Base-by-base conservation (phyloP, 352 stramenopile species). In the Pythium plurisporium region DNA sequence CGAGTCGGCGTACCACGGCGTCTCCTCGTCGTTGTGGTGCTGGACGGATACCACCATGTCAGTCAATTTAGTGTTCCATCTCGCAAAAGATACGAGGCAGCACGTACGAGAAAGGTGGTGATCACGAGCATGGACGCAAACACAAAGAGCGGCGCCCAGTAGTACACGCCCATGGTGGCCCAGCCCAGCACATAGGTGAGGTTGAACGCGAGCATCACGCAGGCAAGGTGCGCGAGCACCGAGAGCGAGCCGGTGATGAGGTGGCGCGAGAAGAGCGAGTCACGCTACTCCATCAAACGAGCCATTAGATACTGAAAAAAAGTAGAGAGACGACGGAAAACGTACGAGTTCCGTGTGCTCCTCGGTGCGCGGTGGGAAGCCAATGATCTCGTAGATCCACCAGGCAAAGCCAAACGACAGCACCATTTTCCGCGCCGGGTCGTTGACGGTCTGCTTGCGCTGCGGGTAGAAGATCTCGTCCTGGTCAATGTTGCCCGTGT, bases 401-500 rank as follows among this genome's bases (percentile, higher is more conserved):
- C 82, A 92, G 17, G 78, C 79, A 11, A 69, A 72, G 27, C 82
- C 82, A 31, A 89, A 74, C 20, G 57, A 55, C 23, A 65, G 45
- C 43, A 76, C 68, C 34, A 88, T 70, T 54, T 77, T 74, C 30
- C 75, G 73, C 2, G 76, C 82, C 25, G 82, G 33, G 20, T 69
- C 57, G 62, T 87, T 74, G 42, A 78, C 64, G 34, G 79, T 74
- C 15, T 66, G 55, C 49, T 77, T 76, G 59, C 80, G 80, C 46
- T 91, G 80, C 41, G 82, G 82, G 67, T 89, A 89, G 55, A 91
- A 93, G 59, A 91, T 79, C 60, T 91, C 82, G 52, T 93, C 82
- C 17, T 83, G 78, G 67, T 93, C 82, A 46, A 91, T 84, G 70
- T 90, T 91, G 62, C 82, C 82, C 59, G 80, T 93, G 73, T 93